phyloP scores from a whole-genome alignment of 176 grass and related monocot genomes.

The Rhynchospora pubera region DNA sequence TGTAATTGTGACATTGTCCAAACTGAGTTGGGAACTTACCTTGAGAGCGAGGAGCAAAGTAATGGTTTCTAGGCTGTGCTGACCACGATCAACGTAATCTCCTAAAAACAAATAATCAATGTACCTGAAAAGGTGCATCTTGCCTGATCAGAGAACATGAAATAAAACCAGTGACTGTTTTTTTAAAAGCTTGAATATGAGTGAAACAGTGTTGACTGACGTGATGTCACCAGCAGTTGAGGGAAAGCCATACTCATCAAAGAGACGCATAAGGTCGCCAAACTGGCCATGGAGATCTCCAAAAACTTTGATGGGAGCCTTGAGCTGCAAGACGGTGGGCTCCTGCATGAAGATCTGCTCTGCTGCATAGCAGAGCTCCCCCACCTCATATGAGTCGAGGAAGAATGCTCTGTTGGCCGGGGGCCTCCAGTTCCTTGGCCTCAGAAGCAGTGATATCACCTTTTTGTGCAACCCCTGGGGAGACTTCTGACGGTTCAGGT shows the following conservation, averaged over 20 bases:
- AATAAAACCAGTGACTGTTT: not conserved
- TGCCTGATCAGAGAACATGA: not conserved
- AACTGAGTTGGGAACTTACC: slow-evolving; percentile 36
- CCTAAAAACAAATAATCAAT: slow-evolving; percentile 99
- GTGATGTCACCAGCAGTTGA: slow-evolving; percentile 95
- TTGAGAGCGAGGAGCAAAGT: slow-evolving; percentile 94
- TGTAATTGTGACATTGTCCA: not conserved
- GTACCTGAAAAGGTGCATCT: slow-evolving; percentile 49
- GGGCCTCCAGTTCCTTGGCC: slow-evolving; percentile 84
- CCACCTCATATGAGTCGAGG: slow-evolving; percentile 92
- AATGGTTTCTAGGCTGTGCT: slow-evolving; percentile 98
- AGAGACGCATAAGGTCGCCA: slow-evolving; percentile 95
- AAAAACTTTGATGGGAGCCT: slow-evolving; percentile 96
- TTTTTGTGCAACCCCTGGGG: slow-evolving; percentile 96
- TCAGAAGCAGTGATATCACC: slow-evolving; percentile 82
- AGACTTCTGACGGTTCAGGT: slow-evolving; percentile 82
- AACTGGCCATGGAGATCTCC: slow-evolving; percentile 98
- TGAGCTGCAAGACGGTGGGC: slow-evolving; percentile 89
- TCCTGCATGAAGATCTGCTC: slow-evolving; percentile 99
- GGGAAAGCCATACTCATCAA: slow-evolving; percentile 96
- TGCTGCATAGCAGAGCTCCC: slow-evolving; percentile 87
- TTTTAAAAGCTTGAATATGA: slow-evolving; percentile 19
- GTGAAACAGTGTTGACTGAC: slow-evolving; percentile 43
- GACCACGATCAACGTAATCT: slow-evolving; percentile 98
- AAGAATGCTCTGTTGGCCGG: slow-evolving; percentile 86